Base-by-base conservation (phyloP, 768 basidiomycete genomes). In the Mycena amicta region DNA sequence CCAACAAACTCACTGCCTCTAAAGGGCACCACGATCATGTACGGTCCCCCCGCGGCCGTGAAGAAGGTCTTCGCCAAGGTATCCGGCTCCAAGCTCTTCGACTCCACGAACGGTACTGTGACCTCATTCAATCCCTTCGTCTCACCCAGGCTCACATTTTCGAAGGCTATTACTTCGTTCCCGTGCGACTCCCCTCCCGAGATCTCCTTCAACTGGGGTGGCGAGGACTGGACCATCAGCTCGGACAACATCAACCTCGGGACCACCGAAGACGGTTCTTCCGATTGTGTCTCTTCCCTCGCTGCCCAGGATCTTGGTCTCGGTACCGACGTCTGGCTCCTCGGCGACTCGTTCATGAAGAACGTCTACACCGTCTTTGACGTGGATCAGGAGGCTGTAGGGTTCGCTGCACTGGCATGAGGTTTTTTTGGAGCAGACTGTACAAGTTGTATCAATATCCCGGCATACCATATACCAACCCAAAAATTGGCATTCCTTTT, bases 251-350 rank as follows among this genome's bases (percentile, higher is more conserved):
- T 71, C 54, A 83, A 84, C 23, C 56, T 83, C 22, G 67, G 83
- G 13, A 37, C 26, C 62, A 59, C 64, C 50, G 75, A 72, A 53
- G 54, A 81, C 53, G 85, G 84, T 18, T 71, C 75, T 39, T 82
- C 45, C 20, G 56, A 56, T 31, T 71, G 88, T 66, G 68, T 77
- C 0, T 81, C 84, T 23, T 83, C 83, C 3, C 80, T 89, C 63
- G 77, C 77, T 3, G 70, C 79, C 5, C 80, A 81, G 18, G 68
- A 77, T 33, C 50, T 70, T 37, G 71, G 64, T 5, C 55, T 66
- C 13, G 60, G 58, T n/a, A 13, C 46, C 29, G 59, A 40, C 27
- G 50, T 50, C n/a, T 57, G 62, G 69, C 65, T 80, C 46, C 74
- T 84, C 15, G 86, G 66, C 13, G 67, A 68, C 41, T 56, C 64